A percentile compares a stretch with the other conserved stretches of the same genome.
phyloP scores from a whole-genome alignment of 1,284 basidiomycete species.

The Marasmius oreades region DNA sequence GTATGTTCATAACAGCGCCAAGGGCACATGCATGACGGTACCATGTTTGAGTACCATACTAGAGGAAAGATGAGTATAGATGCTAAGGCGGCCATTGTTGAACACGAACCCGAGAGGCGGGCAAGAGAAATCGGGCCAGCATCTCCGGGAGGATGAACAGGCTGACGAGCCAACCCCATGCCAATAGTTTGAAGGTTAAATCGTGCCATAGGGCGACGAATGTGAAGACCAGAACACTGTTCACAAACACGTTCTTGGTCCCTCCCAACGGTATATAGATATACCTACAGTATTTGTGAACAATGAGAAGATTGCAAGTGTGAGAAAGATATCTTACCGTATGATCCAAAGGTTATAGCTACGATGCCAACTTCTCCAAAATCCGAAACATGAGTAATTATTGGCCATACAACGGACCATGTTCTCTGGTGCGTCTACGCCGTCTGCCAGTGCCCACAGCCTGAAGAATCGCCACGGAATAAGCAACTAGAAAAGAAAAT shows the following conservation, averaged over 20 bases:
- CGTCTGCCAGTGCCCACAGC: slow-evolving; percentile 88
- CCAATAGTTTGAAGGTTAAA: slow-evolving; percentile 81
- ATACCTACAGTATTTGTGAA: slow-evolving; percentile 52
- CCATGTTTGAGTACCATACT: slow-evolving; percentile 75
- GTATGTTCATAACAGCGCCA: slow-evolving; percentile 83
- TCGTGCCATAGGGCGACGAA: slow-evolving; percentile 99
- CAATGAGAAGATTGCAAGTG: neutral
- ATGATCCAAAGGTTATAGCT: slow-evolving; percentile 97
- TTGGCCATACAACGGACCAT: slow-evolving; percentile 99
- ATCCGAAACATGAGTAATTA: slow-evolving; percentile 91
- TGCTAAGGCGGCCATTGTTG: slow-evolving; percentile 2
- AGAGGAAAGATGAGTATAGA: slow-evolving; percentile 6
- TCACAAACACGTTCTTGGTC: slow-evolving; percentile 56
- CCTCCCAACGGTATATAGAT: slow-evolving; percentile 96
- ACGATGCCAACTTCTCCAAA: slow-evolving; percentile 97
- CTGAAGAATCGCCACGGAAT: slow-evolving; percentile 98
- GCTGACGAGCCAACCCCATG: slow-evolving; percentile 97
- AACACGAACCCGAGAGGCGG: slow-evolving; percentile 59
- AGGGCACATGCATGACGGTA: slow-evolving; percentile 85
- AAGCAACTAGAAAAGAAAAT: slow-evolving; percentile 60
- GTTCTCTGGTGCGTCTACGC: slow-evolving; percentile 94
- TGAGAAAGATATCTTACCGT: slow-evolving; percentile 43
- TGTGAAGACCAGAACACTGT: slow-evolving; percentile 85
- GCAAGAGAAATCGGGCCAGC: slow-evolving; percentile 55
- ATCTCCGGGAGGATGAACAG: slow-evolving; percentile 92